Conservation (phyloP, 352 stramenopile species). For the Pythium dissimile region DNA sequence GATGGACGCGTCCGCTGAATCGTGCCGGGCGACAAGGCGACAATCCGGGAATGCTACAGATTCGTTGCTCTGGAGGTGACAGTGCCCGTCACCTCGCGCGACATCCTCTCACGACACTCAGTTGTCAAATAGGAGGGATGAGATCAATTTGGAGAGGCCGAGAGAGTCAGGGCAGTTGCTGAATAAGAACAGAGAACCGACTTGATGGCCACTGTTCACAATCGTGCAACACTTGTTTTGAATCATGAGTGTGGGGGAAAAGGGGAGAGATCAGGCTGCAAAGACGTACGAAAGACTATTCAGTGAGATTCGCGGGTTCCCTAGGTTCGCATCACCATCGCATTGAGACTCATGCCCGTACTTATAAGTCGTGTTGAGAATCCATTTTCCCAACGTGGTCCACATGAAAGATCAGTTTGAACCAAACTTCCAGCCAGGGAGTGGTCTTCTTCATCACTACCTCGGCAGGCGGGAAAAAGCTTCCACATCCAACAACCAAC, state of each 20-base stretch:
- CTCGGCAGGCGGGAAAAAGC: slow-evolving; percentile 11
- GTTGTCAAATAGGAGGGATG: neutral
- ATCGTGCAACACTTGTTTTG: slow-evolving; percentile 1
- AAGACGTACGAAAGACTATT: slow-evolving; percentile 2
- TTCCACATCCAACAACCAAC: too few relatives aligned
- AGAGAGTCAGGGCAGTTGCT: neutral
- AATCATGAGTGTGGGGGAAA: slow-evolving; percentile 12
- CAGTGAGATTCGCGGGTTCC: neutral
- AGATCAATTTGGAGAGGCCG: neutral
- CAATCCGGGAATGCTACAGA: too few relatives aligned
- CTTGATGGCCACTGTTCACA: slow-evolving; percentile 15
- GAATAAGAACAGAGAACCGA: slow-evolving; percentile 11
- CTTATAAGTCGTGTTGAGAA: neutral
- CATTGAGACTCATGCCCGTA: neutral
- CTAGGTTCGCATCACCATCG: neutral
- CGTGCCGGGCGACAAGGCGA: too few relatives aligned
- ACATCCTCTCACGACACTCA: neutral
- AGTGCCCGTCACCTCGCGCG: slow-evolving; percentile 5
- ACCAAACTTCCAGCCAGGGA: neutral
- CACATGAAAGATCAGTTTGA: slow-evolving; percentile 28
- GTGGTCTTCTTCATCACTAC: neutral
- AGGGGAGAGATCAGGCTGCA: slow-evolving; percentile 1
- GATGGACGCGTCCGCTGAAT: too few relatives aligned
- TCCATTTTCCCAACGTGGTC: slow-evolving; percentile 5
- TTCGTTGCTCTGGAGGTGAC: neutral